A percentile compares a stretch with the other conserved stretches of the same genome.
Conservation (phyloP, 2,329 filamentous ascomycete species). For the Ophiostoma australiae region DNA sequence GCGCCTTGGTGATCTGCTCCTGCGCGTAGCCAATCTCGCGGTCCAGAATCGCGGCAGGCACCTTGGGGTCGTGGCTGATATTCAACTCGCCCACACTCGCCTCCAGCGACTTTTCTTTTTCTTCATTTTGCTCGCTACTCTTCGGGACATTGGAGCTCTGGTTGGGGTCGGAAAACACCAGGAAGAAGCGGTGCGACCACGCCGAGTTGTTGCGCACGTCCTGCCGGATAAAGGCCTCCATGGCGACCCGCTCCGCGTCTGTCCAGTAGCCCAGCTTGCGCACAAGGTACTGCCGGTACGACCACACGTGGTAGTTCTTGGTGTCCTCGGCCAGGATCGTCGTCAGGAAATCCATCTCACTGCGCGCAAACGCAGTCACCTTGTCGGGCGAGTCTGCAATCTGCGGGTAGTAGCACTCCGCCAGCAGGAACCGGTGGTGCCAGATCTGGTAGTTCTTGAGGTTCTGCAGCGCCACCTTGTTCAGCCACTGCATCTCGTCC, state of each 20-base stretch:
- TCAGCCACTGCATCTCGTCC: slow-evolving; percentile 80
- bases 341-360: slow-evolving; percentile 70
- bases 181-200: slow-evolving; percentile 94
- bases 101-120: slow-evolving; percentile 5
- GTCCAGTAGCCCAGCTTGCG: slow-evolving; percentile 61
- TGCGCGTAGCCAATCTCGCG: slow-evolving; percentile 72
- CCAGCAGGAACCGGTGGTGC: slow-evolving; percentile 65
- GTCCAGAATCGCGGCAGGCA: slow-evolving; percentile 61
- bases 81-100: slow-evolving; percentile 38
- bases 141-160: slow-evolving; percentile 39
- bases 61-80: slow-evolving; percentile 49
- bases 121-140: too few species aligned
- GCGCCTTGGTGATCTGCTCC: slow-evolving; percentile 68
- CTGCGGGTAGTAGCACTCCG: slow-evolving; percentile 54
- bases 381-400: slow-evolving; percentile 56
- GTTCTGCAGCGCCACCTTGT: slow-evolving; percentile 72
- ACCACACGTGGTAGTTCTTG: slow-evolving; percentile 99
- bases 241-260: slow-evolving; percentile 61
- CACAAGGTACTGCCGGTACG: slow-evolving; percentile 73
- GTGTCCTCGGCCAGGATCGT: slow-evolving; percentile 78
- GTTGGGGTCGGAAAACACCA: slow-evolving; percentile 68
- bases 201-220: slow-evolving; percentile 96
- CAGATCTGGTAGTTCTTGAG: slow-evolving; percentile 99
- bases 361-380: slow-evolving; percentile 53
- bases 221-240: slow-evolving; percentile 65